Conservation (phyloP, 805 yeast genomes). For the Cyberlindnera galapagoensis region DNA sequence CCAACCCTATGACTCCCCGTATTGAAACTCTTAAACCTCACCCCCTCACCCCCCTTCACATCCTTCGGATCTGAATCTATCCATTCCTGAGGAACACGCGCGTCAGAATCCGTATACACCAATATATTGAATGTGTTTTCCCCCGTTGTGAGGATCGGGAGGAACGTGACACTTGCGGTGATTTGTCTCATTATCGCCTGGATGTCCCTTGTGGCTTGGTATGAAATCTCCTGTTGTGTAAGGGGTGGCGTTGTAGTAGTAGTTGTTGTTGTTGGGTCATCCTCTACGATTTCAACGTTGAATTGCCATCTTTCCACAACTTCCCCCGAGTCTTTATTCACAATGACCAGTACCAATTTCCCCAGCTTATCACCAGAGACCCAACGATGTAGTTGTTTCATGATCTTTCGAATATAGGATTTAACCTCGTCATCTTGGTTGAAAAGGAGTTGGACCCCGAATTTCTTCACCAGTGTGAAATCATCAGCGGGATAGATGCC, state of each 20-base stretch:
- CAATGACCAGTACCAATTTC: constrained; percentile 64
- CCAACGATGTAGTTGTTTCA: constrained; percentile 71
- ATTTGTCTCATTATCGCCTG: constrained; percentile 83
- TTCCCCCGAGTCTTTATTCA: constrained; percentile 60
- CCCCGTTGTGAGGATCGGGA: constrained; percentile 64
- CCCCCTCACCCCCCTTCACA: constrained; percentile 55
- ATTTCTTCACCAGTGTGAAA: constrained; percentile 69
- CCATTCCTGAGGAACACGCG: constrained; percentile 78
- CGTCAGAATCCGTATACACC: constrained; percentile 69
- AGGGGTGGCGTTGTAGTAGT: too few relatives aligned
- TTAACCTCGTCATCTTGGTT: constrained; percentile 73
- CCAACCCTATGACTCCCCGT: constrained; percentile 68
- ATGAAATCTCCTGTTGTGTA: too few relatives aligned
- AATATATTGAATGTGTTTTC: constrained; percentile 76
- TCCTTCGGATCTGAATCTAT: constrained; percentile 64
- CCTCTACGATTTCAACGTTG: constrained; percentile 31
- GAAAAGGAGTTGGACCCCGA: constrained; percentile 68
- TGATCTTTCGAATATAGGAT: constrained; percentile 56
- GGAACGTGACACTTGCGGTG: constrained; percentile 78
- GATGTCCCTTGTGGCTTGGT: too few relatives aligned
- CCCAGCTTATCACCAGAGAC: constrained; percentile 61
- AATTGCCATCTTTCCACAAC: constrained; percentile 86
- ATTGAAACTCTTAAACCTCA: constrained; percentile 59
- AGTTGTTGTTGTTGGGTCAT: neutral
- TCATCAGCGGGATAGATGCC: constrained; percentile 88